Base-by-base conservation (phyloP, 2,329 filamentous ascomycete species). In the Huntiella abstrusa region DNA sequence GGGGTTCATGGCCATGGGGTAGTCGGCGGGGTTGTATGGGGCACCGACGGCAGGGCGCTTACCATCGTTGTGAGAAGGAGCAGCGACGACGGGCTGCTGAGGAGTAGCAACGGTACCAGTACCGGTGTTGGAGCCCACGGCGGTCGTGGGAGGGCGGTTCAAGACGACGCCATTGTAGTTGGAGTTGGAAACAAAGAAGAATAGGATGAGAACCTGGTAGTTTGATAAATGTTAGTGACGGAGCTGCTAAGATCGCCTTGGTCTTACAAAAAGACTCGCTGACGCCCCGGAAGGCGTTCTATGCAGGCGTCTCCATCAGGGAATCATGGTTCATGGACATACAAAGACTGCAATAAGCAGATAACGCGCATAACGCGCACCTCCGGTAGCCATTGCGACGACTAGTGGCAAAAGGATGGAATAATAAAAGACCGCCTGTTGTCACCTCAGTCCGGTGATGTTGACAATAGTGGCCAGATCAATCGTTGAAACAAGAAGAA, bases 301-400 rank as follows among this genome's bases (percentile, higher is more conserved):
- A 38, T 10, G 35, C 35, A 38, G 35, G 12, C 5, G 16, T 13
- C 16, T n/a, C 3, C 22, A 10, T 7, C 22, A 28, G 22, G 22
- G 22, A 28, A 28, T 28, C 22, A 28, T 28, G 8, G 22, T 28
- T 28, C 22, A 28, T 28, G 8, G 39, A 70, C 80, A 59, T 73
- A 93, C 87, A 58, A 93, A 80, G 58, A 86, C 72, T 50, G 85
- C 83, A 58, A 93, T 77, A 59, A 91, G 70, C 60, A 94, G 70
- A 63, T 78, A 80, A 69, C 76, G 74, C 69, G 78, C 65, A 57
- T 85, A 84, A 64, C 82, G 78, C 63, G 79, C 75, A 54, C 74
- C 77, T 59, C 77, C 77, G 50, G 77, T 73, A 64, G 77, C 78
- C 69, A 71, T 73, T 57, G 54, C 65, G 57, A 54, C 53, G 51